Evolutionary conservation across 768 basidiomycete genomes (phyloP).

Genomic region (Russula abietina): DNA sequence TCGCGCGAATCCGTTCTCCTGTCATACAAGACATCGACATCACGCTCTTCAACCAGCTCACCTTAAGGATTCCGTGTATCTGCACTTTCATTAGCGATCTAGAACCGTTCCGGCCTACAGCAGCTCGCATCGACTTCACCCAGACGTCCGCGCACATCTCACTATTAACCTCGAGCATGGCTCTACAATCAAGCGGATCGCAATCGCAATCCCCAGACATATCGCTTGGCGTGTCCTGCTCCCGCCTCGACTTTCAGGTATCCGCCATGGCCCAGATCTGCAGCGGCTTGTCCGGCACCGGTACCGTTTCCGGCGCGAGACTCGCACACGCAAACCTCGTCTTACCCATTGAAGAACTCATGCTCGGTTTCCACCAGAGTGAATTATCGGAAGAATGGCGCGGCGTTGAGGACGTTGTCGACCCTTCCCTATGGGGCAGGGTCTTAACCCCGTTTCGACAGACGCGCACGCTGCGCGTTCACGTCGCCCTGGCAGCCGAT

Average conservation of each 20-base stretch:
- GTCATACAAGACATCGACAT: conserved; percentile 10
- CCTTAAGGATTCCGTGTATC: conserved; percentile 1
- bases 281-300: neutral
- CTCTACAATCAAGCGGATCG: neutral
- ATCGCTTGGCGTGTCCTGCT: neutral
- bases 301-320: neutral
- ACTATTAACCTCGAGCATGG: neutral
- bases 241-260: conserved; percentile 15
- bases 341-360: conserved; percentile 3
- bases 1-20: conserved; percentile 8
- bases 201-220: conserved; percentile 1
- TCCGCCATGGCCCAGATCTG: conserved; percentile 11
- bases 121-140: conserved; percentile 8
- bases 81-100: neutral
- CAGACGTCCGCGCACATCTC: neutral
- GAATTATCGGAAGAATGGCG: neutral
- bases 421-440: conserved; percentile 5
- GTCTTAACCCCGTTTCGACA: neutral
- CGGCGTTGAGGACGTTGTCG: neutral
- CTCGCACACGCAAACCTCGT: neutral
- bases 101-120: neutral
- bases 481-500: conserved; percentile 1
- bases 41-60: conserved; percentile 16
- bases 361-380: conserved; percentile 8
- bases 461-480: conserved; percentile 1